Evolutionary conservation across 2,329 filamentous ascomycete species (phyloP), one percentile per base, ranked within the genome.

Genomic region (Aureobasidium sp.): DNA sequence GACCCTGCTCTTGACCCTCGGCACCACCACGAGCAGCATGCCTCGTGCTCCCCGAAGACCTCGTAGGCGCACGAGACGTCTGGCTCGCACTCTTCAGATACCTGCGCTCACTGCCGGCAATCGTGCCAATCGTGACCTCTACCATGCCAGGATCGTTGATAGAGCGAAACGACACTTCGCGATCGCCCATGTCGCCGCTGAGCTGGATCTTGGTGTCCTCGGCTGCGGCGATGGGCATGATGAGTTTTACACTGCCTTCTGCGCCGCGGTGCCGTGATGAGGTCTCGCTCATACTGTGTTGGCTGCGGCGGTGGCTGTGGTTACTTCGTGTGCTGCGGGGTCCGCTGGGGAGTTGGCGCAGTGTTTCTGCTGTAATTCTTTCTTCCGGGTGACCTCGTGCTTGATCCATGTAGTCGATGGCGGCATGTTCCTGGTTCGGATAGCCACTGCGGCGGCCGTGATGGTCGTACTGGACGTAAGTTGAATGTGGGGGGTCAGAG

Each of bases 61-160:
- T 49, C 5, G 57, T 60, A 42, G 22, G 44, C 25, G 44, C 56
- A 14, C 42, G 41, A n/a, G 55, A 58, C 15, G 45, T 17, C 29
- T 45, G 39, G 15, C 57, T 60, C 4, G n/a, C 57, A 27, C 57
- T 51, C 34, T 41, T 49, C 44, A 49, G n/a, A 36, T 60, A 60
- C 37, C 27, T 60, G 12, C 25, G n/a, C 36, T 60, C 57, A 1
- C 22, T 15, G 9, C 57, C 57, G 7, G 15, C 27, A 20, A 58
- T 15, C 7, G 55, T 48, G 1, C 14, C 44, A n/a, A 60, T 60
- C 4, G 45, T 60, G 3, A 60, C 44, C 44, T 60, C 57, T 6
- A 60, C 57, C 37, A 42, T 34, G 8, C 45, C 36, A 22, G 44
- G 57, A 34, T 49, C 57, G 12, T 42, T 22, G 6, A 17, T 41